Evolutionary conservation across 2,329 filamentous ascomycete genomes (phyloP).

Genomic region (Fonsecaea monophora): DNA sequence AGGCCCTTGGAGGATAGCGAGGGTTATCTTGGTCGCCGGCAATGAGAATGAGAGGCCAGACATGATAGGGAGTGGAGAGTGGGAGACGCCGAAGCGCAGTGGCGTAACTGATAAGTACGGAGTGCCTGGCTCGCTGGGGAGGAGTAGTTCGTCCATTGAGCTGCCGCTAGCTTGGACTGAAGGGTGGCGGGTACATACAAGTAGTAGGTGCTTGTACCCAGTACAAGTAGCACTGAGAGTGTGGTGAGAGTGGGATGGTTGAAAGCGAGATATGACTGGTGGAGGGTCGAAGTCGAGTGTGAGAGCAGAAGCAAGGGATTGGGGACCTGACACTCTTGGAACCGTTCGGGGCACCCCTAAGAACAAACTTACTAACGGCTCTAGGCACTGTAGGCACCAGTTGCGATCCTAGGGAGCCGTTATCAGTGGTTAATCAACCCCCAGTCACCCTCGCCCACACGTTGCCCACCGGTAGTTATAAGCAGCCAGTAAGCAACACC

Average conservation of each 20-base stretch:
- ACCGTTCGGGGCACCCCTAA: background rate
- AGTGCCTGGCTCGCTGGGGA: background rate
- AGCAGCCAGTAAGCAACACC: background rate
- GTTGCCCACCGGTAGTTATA: background rate
- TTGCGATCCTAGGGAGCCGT: background rate
- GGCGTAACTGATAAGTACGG: conserved; percentile 2
- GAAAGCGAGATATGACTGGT: background rate
- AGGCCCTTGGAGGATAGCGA: background rate
- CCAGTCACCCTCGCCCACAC: background rate
- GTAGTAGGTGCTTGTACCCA: no score
- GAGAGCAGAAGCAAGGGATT: background rate
- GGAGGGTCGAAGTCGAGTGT: background rate
- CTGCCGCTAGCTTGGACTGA: background rate
- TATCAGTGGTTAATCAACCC: conserved; percentile 1
- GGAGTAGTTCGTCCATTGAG: background rate
- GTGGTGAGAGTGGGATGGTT: background rate
- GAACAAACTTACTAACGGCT: background rate
- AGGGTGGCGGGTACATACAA: background rate
- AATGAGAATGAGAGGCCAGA: background rate
- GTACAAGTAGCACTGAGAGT: background rate
- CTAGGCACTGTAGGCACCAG: background rate
- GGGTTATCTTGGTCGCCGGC: conserved; percentile 2
- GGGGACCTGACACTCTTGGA: background rate
- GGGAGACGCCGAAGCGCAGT: background rate
- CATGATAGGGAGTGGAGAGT: background rate